phyloP scores from a whole-genome alignment of 1,284 basidiomycete species.

The Leccinum fuscescens region DNA sequence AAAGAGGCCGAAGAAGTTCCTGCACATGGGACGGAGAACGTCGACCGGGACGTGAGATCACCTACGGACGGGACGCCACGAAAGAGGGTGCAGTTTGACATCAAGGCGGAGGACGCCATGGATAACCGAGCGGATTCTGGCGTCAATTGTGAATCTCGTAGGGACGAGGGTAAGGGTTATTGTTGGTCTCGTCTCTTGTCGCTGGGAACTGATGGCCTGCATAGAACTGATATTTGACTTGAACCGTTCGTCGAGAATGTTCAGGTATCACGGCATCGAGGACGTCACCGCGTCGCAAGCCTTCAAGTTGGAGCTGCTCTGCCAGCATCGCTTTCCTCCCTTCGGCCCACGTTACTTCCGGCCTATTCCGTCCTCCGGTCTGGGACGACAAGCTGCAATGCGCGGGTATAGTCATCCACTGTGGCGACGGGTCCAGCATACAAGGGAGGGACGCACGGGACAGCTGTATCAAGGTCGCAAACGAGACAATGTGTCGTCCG shows the following conservation, averaged over 20 bases:
- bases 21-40: slow-evolving; percentile 12
- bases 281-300: slow-evolving; percentile 31
- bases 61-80: slow-evolving; percentile 36
- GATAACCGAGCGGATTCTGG: slow-evolving; percentile 40
- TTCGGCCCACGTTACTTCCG: slow-evolving; percentile 68
- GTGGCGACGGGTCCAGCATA: no score
- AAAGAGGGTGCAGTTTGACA: slow-evolving; percentile 71
- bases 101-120: slow-evolving; percentile 53
- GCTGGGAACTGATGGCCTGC: slow-evolving; percentile 8
- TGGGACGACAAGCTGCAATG: slow-evolving; percentile 11
- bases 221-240: slow-evolving; percentile 69
- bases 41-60: slow-evolving; percentile 17
- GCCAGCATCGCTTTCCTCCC: slow-evolving; percentile 54
- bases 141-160: slow-evolving; percentile 31
- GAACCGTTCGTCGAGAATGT: slow-evolving; percentile 52
- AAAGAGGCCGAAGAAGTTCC: slow-evolving; percentile 12
- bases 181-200: background rate
- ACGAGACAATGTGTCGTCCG: slow-evolving; percentile 91
- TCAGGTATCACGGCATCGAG: slow-evolving; percentile 31
- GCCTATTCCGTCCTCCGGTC: slow-evolving; percentile 52
- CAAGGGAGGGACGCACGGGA: background rate
- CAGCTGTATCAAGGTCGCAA: slow-evolving; percentile 90
- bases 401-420: no score
- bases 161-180: slow-evolving; percentile 38
- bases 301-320: slow-evolving; percentile 35